Evolutionary conservation across 2,329 filamentous ascomycete genomes (phyloP), one percentile per base, ranked within the genome.

Genomic region (Talaromyces sp.): DNA sequence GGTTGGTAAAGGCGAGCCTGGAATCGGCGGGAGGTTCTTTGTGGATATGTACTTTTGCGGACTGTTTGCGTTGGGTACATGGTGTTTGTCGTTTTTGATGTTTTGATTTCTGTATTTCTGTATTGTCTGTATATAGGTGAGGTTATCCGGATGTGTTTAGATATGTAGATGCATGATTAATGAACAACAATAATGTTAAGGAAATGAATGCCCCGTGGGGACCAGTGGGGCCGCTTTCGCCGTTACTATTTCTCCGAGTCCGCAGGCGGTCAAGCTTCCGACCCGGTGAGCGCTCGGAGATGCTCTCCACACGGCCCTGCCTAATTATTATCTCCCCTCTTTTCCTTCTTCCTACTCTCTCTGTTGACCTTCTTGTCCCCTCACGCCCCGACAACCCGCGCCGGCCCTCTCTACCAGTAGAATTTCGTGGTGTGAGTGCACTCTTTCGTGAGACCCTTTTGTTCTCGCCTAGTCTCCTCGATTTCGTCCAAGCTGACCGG

Each of bases 1-100:
- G 29, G 71, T 78, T 13, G 74, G 71, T 4, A 80, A 79, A 64
- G 68, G 70, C 55, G 64, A 71, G 59, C 70, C 73, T 49, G 56
- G 61, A 13, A 35, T 32, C 43, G 55, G 50, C 14, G 56, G 52
- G 8, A 41, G 49, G 54, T 13, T 38, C 64, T 27, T 59, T 55
- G n/a, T 61, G 58, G 46, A 60, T 57, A 55, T 63, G 53, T 26
- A 58, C 38, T 11, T 49, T 35, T 58, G n/a, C 49, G 32, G 56
- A 43, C 51, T 35, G 27, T 41, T 55, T 53, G 59, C 41, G 43
- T 57, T 35, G 46, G 38, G 55, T 55, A 58, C 24, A 35, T 55
- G 53, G 27, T 52, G 49, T 52, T 17, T 52, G 13, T n/a, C 49
- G 26, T 17, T 26, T n/a, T 54, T 59, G n/a, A 13, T n/a, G 29